These are phyloP conservation scores for Vinca minor DNA, from an alignment of 257 asterid species.

Conservation along the genomic window DNA sequence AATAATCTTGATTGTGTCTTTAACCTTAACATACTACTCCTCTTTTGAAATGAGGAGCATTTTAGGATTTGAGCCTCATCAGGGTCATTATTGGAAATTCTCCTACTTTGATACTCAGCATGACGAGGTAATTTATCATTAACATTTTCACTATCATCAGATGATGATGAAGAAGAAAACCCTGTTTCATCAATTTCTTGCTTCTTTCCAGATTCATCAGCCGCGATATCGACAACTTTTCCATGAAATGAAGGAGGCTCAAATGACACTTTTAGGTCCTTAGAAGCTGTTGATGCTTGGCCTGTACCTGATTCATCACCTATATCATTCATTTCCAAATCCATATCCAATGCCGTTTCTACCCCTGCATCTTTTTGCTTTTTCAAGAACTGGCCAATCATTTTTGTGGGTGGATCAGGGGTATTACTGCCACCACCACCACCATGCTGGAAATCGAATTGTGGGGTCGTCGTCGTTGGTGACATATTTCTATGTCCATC, in stretches of 20 bases:
- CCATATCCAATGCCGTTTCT: conserved; percentile 53
- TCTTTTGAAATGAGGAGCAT: conserved; percentile 53
- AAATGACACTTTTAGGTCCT: conserved; percentile 33
- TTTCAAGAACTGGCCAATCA: conserved; percentile 52
- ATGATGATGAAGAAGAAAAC: conserved; percentile 13
- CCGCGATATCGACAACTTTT: conserved; percentile 30
- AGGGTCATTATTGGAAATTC: conserved; percentile 20
- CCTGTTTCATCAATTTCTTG: background rate
- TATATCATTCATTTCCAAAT: conserved; percentile 60
- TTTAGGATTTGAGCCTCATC: conserved; percentile 42
- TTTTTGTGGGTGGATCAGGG: conserved; percentile 53
- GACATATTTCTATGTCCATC: conserved; percentile 7
- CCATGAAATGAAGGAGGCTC: conserved; percentile 13
- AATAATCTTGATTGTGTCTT: conserved; percentile 64
- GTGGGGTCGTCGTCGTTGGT: conserved; percentile 8
- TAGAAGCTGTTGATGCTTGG: conserved; percentile 15
- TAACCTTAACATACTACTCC: conserved; percentile 34
- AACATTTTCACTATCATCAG: conserved; percentile 26
- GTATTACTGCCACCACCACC: background rate
- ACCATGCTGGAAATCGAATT: conserved; percentile 10
- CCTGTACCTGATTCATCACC: conserved; percentile 11
- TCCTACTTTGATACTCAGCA: conserved; percentile 20
- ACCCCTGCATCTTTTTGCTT: conserved; percentile 51
- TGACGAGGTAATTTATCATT: background rate
- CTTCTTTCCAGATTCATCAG: conserved; percentile 19